A percentile compares a stretch with the other conserved stretches of the same genome.
Conservation (phyloP, 768 basidiomycete genomes). For the Boletus edulis region DNA sequence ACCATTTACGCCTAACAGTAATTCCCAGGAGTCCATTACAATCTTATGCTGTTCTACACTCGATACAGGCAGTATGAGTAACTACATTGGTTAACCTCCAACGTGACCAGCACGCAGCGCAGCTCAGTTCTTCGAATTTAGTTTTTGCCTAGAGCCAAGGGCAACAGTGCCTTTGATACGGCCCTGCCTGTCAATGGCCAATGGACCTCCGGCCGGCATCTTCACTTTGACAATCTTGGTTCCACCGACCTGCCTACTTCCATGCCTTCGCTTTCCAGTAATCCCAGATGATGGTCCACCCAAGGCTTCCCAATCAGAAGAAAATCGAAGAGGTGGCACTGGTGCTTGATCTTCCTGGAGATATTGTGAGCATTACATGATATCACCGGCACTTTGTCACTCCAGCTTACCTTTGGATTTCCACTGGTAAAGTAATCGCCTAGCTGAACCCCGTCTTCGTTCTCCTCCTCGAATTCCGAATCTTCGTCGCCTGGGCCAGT, state of each 20-base stretch:
- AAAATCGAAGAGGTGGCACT: slow-evolving; percentile 9
- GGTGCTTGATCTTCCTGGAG: slow-evolving; percentile 2
- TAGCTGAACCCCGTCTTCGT: slow-evolving; percentile 17
- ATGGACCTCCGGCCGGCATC: slow-evolving; percentile 3
- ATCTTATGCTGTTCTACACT: no score
- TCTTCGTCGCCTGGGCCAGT: slow-evolving; percentile 12
- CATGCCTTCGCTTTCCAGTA: slow-evolving; percentile 11
- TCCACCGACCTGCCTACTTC: slow-evolving; percentile 10
- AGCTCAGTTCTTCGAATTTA: slow-evolving; percentile 31
- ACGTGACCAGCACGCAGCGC: background rate
- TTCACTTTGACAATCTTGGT: slow-evolving; percentile 27
- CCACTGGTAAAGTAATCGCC: background rate
- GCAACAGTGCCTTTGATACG: slow-evolving; percentile 20
- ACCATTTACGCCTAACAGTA: background rate
- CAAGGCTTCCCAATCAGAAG: slow-evolving; percentile 17
- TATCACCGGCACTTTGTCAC: background rate
- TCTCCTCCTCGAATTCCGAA: slow-evolving; percentile 14
- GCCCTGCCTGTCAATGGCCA: slow-evolving; percentile 24
- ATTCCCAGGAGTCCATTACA: background rate
- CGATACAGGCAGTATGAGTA: background rate
- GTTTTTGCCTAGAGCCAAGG: slow-evolving; percentile 30
- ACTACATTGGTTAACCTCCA: background rate
- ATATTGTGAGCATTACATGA: background rate
- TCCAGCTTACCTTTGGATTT: slow-evolving; percentile 8
- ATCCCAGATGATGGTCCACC: slow-evolving; percentile 5